Evolutionary conservation across 2,329 filamentous ascomycete genomes (phyloP), one percentile per base, ranked within the genome.

Genomic region (Colletotrichum viniferum): DNA sequence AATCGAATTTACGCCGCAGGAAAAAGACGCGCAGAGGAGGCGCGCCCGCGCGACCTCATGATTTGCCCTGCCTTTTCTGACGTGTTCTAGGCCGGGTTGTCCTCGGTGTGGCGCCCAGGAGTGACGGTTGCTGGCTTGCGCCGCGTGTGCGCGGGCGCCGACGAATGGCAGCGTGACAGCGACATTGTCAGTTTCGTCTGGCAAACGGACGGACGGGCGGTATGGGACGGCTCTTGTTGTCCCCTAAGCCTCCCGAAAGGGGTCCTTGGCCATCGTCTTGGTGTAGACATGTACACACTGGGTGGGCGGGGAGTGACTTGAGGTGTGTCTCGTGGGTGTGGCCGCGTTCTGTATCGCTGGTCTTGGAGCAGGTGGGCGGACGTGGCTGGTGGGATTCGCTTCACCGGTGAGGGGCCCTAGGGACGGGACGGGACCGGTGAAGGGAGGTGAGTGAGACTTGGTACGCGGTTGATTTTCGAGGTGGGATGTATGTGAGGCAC

Each of bases 401-500:
- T 75, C 63, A 75, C 73, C 73, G 73, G 73, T 75, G 73, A 75
- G 73, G 73, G 69, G 43, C 43, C 13, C 56, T 73, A 69, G 73
- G 73, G 73, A 75, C 69, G 69, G 69, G 63, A 73, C 73, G 63
- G 58, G 58, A 75, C 73, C 73, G 73, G 73, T 75, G 73, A 75
- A 56, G 28, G 48, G 26, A 68, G 73, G 69, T 75, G 73, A 73
- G 63, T 63, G 70, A 55, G 43, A 32, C 43, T 64, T 61, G 12
- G 63, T 26, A 28, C 32, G 28, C 10, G 18, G 24, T 12, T 32
- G 52, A 60, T 28, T 32, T 5, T 63, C 16, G 12, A 21, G 18
- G 7, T 28, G 36, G 52, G 26, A 32, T 58, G n/a, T 34, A 3
- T 6, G 43, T 21, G 26, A 48, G 48, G 68, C 43, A 36, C 38